Evolutionary conservation across 805 yeast genomes (phyloP), one percentile per base, ranked within the genome.

Genomic region (Yamadazyma takamatsuzukensis): DNA sequence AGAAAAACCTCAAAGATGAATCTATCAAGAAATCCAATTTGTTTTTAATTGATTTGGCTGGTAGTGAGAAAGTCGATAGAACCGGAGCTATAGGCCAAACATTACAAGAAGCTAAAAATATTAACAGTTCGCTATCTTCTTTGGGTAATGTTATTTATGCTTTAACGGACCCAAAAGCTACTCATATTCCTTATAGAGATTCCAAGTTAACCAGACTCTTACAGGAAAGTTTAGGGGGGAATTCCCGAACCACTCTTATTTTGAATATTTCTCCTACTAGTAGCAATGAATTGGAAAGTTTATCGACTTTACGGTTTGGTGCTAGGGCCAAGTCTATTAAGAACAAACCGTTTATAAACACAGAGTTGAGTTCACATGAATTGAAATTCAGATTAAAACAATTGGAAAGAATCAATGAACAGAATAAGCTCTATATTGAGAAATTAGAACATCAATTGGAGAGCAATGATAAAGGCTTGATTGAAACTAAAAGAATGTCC

Each of bases 211-310:
- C 94, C 0, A 61, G 87, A 34, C 59, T 84, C 17, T 58, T 84
- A 24, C 89, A 84, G 47, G 93, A 83, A 47, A 81, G 89, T 0
- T 64, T 89, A 3, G 97, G 97, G 2, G 96, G 96, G 2, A 71
- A 78, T 35, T 87, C 96, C 0, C 83, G 84, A 49, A 88, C 97
- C 0, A 80, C 89, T 19, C 68, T 88, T 35, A 83, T 88, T 16
- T 95, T 96, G 1, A 88, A 95, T 0, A 72, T 88, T 2, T 84
- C 94, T 6, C 94, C 96, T 0, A 94, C 94, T 1, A 72, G 72
- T 38, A 66, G 76, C 18, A 83, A 82, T 39, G 61, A 77, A n/a
- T 89, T 83, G 18, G 96, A 88, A 53, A 84, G 96, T 0, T 54
- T 81, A 26, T 83, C 93, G 44, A 88, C 96, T 0, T 65, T 88